Conservation (phyloP, 2,329 filamentous ascomycete species). For the Calonectria hawksworthii region DNA sequence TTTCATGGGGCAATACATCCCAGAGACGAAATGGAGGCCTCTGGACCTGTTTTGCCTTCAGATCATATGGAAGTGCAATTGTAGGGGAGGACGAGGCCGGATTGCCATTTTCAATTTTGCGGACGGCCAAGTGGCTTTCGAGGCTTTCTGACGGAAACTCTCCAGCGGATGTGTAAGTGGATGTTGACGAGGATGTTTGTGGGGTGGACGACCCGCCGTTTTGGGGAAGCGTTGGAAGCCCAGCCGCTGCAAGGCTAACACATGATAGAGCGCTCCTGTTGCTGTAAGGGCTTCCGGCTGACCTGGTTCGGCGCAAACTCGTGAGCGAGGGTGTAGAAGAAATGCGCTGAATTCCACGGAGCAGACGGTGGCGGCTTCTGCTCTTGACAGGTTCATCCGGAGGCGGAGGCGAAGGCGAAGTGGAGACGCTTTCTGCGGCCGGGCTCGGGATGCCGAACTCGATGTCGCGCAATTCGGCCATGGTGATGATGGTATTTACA, state of each 20-base stretch:
- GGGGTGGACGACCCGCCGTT: conserved; percentile 50
- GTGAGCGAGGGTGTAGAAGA: conserved; percentile 83
- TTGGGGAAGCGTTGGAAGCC: conserved; percentile 46
- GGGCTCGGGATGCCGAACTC: conserved; percentile 45
- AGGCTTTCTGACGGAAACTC: conserved; percentile 58
- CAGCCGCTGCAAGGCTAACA: conserved; percentile 63
- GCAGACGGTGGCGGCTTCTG: conserved; percentile 77
- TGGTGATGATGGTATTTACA: conserved; percentile 28
- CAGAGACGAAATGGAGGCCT: conserved; percentile 76
- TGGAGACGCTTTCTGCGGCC: conserved; percentile 42
- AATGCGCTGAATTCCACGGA: conserved; percentile 84
- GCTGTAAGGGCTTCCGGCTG: conserved; percentile 78
- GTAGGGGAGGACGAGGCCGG: conserved; percentile 59
- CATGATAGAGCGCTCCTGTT: conserved; percentile 66
- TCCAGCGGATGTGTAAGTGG: conserved; percentile 55
- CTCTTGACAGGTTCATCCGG: conserved; percentile 62
- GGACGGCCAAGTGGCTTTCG: conserved; percentile 66
- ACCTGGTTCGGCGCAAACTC: conserved; percentile 73
- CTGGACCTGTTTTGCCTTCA: conserved; percentile 59
- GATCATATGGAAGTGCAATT: conserved; percentile 74
- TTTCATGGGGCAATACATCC: conserved; percentile 84
- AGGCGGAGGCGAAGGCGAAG: conserved; percentile 42
- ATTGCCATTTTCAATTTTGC: conserved; percentile 67
- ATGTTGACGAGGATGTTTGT: conserved; percentile 57
- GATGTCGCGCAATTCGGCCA: conserved; percentile 45